Evolutionary conservation across 1,284 basidiomycete species (phyloP).

Genomic region (Cystobasidium slooffiae): DNA sequence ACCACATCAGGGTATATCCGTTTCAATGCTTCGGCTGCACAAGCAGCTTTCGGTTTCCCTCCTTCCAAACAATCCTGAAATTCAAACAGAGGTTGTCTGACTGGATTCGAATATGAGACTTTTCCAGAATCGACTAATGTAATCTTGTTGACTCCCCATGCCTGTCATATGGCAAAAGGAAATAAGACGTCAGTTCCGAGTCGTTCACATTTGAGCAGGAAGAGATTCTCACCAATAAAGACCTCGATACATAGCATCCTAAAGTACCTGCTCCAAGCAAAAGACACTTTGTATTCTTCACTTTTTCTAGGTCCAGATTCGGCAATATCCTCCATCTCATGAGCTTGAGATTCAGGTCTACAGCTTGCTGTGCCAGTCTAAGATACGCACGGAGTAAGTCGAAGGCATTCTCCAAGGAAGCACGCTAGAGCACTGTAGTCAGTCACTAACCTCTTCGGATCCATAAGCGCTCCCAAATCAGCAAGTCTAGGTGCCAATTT

Average conservation of each 20-base stretch:
- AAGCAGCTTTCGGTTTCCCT: conserved; percentile 88
- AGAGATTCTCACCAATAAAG: conserved; percentile 71
- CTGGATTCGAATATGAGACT: conserved; percentile 96
- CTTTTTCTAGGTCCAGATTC: conserved; percentile 81
- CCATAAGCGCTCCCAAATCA: conserved; percentile 94
- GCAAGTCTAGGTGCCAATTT: conserved; percentile 87
- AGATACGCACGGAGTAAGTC: background rate
- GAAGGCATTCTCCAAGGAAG: background rate
- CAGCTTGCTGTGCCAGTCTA: conserved; percentile 90
- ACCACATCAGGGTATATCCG: conserved; percentile 92
- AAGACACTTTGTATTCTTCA: conserved; percentile 78
- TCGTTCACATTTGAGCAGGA: background rate
- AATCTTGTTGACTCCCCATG: conserved; percentile 92
- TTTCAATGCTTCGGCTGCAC: conserved; percentile 83
- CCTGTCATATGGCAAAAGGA: conserved; percentile 61
- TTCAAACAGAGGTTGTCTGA: conserved; percentile 92
- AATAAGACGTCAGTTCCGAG: background rate
- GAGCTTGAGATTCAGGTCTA: conserved; percentile 93
- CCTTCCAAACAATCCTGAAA: conserved; percentile 93
- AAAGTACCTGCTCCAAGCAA: conserved; percentile 93
- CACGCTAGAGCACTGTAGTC: background rate
- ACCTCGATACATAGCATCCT: conserved; percentile 91
- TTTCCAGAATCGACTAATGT: conserved; percentile 87
- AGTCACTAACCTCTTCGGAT: conserved; percentile 69
- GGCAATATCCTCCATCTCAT: conserved; percentile 98